These are phyloP conservation scores for Sanguinoderma infundibulare DNA, from an alignment of 1,284 basidiomycete species.

Conservation along the genomic window DNA sequence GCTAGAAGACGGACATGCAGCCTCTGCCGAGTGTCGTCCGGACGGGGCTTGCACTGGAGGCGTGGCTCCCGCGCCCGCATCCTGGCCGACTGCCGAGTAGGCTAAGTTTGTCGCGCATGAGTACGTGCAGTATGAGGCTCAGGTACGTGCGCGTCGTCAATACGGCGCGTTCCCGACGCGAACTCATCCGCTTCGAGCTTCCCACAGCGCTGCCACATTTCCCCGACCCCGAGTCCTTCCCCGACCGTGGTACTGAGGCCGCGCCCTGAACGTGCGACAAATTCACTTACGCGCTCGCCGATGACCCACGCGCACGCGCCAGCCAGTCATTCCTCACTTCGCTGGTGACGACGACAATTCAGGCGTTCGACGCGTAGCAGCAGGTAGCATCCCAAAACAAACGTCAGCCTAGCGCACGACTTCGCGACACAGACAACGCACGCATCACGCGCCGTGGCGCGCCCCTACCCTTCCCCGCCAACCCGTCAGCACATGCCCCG, in stretches of 20 bases:
- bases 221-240: too few species aligned
- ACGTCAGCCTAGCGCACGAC: neutral
- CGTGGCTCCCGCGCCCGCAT: neutral
- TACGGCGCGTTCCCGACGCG: neutral
- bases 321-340: neutral
- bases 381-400: neutral
- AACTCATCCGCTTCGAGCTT: neutral
- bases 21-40: neutral
- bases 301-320: neutral
- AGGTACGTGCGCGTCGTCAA: neutral
- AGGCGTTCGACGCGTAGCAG: neutral
- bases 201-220: constrained; percentile 26
- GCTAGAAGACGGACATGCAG: neutral
- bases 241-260: constrained; percentile 1
- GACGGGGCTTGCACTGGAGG: neutral
- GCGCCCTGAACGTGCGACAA: neutral
- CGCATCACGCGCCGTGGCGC: neutral
- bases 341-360: too few species aligned
- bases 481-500: neutral
- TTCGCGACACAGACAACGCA: neutral
- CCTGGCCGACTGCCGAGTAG: neutral
- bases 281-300: neutral
- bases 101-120: neutral
- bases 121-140: neutral
- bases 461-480: neutral